Evolutionary conservation across 2,329 filamentous ascomycete genomes (phyloP).

Genomic region (Claviceps sp.): DNA sequence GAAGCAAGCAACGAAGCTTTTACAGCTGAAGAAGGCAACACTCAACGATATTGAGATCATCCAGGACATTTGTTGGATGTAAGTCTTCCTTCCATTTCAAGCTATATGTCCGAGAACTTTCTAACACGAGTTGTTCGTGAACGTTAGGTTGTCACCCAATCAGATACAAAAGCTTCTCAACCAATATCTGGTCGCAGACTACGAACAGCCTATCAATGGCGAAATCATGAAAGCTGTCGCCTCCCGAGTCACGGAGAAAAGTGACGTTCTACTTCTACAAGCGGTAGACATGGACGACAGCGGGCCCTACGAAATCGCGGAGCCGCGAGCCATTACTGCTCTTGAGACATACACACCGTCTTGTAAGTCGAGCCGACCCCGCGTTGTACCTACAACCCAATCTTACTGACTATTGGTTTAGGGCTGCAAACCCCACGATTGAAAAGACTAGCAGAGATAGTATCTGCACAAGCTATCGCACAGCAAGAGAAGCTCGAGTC

Average conservation of each 20-base stretch:
- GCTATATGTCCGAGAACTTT: not conserved
- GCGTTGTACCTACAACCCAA: not conserved
- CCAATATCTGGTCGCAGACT: conserved; percentile 96
- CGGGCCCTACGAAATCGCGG: conserved; percentile 95
- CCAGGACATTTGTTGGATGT: conserved; percentile 99
- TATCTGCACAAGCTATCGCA: conserved; percentile 88
- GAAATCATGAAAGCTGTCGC: conserved; percentile 99
- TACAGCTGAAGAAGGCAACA: conserved; percentile 97
- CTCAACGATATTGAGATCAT: conserved; percentile 99
- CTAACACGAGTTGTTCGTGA: not conserved
- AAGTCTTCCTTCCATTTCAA: conserved; percentile 28
- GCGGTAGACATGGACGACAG: conserved; percentile 99
- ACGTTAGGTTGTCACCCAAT: conserved; percentile 75
- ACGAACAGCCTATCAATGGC: conserved; percentile 97
- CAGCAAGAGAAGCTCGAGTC: conserved; percentile 79
- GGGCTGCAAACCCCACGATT: conserved; percentile 92
- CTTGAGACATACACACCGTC: conserved; percentile 97
- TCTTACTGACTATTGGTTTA: conserved; percentile 25
- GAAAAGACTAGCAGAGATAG: conserved; percentile 95
- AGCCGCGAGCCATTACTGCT: conserved; percentile 88
- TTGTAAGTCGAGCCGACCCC: conserved; percentile 44
- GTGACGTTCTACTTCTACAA: conserved; percentile 81
- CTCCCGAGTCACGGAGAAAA: conserved; percentile 94
- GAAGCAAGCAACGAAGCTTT: conserved; percentile 83
- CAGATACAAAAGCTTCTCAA: conserved; percentile 98